phyloP scores from a whole-genome alignment of 805 yeast species.

The Saturnispora hagleri region DNA sequence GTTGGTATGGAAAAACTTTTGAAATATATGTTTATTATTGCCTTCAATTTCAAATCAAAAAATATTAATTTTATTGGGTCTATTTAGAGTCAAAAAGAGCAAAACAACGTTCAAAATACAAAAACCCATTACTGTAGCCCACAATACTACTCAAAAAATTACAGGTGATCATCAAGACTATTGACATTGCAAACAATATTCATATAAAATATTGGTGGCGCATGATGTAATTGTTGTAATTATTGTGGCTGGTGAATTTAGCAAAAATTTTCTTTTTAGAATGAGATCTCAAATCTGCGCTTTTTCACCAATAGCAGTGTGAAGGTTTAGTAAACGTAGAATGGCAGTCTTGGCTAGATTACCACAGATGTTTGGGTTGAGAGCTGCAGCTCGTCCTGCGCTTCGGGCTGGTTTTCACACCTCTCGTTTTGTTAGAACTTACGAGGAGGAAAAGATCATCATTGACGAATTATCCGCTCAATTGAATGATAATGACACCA shows the following conservation, averaged over 20 bases:
- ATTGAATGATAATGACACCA: constrained; percentile 43
- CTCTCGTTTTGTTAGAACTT: constrained; percentile 30
- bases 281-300: not conserved
- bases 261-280: not conserved
- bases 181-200: too few relatives aligned
- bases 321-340: not conserved
- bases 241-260: not conserved
- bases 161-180: too few relatives aligned
- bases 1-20: too few relatives aligned
- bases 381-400: constrained; percentile 1
- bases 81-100: too few relatives aligned
- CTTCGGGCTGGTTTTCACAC: constrained; percentile 27
- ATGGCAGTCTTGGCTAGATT: constrained; percentile 4
- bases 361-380: constrained; percentile 4
- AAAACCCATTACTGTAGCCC: too few relatives aligned
- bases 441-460: constrained; percentile 66
- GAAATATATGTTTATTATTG: too few relatives aligned
- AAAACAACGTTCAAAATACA: too few relatives aligned
- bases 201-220: not conserved
- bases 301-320: not conserved
- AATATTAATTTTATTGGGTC: too few relatives aligned
- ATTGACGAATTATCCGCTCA: constrained; percentile 47
- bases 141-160: too few relatives aligned
- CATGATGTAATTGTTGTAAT: not conserved
- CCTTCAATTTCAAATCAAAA: too few relatives aligned